phyloP scores from a whole-genome alignment of 2,329 filamentous ascomycete species.

The Diplodia seriata region DNA sequence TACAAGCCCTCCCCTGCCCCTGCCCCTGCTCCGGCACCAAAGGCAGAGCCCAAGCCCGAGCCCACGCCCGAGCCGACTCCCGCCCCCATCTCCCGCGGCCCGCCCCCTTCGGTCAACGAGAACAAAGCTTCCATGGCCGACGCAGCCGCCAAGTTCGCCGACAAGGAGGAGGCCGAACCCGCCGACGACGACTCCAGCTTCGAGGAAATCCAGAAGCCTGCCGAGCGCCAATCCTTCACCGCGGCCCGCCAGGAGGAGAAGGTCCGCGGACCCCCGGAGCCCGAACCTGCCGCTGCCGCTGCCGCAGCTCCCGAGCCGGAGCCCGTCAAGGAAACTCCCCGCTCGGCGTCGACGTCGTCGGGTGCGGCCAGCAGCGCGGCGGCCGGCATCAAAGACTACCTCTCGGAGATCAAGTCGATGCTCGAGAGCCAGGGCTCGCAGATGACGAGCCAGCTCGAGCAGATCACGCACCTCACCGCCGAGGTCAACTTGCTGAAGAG shows the following conservation, averaged over 20 bases:
- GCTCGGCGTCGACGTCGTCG: slow-evolving; percentile 44
- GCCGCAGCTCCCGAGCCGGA: slow-evolving; percentile 56
- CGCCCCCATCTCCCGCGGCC: slow-evolving; percentile 54
- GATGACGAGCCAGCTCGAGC: slow-evolving; percentile 77
- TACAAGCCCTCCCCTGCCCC: slow-evolving; percentile 62
- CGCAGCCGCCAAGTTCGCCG: slow-evolving; percentile 85
- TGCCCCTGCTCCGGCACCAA: slow-evolving; percentile 58
- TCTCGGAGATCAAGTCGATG: slow-evolving; percentile 78
- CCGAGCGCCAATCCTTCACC: slow-evolving; percentile 62
- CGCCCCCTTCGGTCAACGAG: slow-evolving; percentile 76
- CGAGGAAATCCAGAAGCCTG: slow-evolving; percentile 80
- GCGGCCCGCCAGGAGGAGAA: slow-evolving; percentile 51
- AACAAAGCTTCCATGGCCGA: slow-evolving; percentile 87
- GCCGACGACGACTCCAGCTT: slow-evolving; percentile 79
- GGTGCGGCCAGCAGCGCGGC: slow-evolving; percentile 54
- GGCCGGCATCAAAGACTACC: slow-evolving; percentile 67
- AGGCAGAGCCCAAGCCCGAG: slow-evolving; percentile 56
- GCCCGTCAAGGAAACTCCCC: slow-evolving; percentile 32
- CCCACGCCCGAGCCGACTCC: slow-evolving; percentile 56
- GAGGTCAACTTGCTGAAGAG: slow-evolving; percentile 79
- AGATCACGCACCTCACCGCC: slow-evolving; percentile 71
- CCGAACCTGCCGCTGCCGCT: slow-evolving; percentile 42
- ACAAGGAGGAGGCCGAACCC: slow-evolving; percentile 70
- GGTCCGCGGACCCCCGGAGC: slow-evolving; percentile 38
- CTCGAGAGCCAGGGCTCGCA: slow-evolving; percentile 79